phyloP scores from a whole-genome alignment of 228 moss, liverwort and hornwort species.

The Sphagnum magellanicum region DNA sequence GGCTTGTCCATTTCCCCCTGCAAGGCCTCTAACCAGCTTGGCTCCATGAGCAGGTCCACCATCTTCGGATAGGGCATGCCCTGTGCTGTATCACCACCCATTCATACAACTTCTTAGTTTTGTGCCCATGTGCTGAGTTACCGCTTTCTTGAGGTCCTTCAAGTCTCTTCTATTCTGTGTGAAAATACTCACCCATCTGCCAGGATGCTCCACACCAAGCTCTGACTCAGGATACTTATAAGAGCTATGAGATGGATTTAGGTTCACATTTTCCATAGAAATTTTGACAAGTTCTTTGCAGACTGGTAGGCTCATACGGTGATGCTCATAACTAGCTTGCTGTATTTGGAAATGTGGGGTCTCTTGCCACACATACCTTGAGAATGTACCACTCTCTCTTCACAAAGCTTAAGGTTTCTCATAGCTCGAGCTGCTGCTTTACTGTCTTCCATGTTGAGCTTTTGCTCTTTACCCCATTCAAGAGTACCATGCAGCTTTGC shows the following conservation, averaged over 20 bases:
- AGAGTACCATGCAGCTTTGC: not conserved
- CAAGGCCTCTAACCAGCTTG: constrained; percentile 33
- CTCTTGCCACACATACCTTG: not conserved
- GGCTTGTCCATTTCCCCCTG: constrained; percentile 22
- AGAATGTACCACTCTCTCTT: constrained; percentile 2
- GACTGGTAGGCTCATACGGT: constrained; percentile 18
- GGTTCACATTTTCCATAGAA: too few relatives aligned
- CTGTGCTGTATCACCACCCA: constrained; percentile 9
- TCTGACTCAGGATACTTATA: too few relatives aligned
- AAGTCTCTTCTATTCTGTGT: not conserved
- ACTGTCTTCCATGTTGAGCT: not conserved
- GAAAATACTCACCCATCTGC: not conserved
- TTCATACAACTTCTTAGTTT: not conserved
- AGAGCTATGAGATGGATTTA: too few relatives aligned
- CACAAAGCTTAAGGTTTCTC: constrained; percentile 4
- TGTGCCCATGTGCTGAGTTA: not conserved
- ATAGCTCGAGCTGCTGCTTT: constrained; percentile 3
- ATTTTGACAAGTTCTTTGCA: not conserved
- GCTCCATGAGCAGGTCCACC: constrained; percentile 26
- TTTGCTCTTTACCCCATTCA: constrained; percentile 2
- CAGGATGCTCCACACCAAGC: too few relatives aligned
- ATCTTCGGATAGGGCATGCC: constrained; percentile 29
- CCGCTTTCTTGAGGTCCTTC: constrained; percentile 13
- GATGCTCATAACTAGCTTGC: constrained; percentile 3
- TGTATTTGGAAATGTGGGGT: not conserved